phyloP scores from a whole-genome alignment of 73 alveolate species.

The Diophrys appendiculata region DNA sequence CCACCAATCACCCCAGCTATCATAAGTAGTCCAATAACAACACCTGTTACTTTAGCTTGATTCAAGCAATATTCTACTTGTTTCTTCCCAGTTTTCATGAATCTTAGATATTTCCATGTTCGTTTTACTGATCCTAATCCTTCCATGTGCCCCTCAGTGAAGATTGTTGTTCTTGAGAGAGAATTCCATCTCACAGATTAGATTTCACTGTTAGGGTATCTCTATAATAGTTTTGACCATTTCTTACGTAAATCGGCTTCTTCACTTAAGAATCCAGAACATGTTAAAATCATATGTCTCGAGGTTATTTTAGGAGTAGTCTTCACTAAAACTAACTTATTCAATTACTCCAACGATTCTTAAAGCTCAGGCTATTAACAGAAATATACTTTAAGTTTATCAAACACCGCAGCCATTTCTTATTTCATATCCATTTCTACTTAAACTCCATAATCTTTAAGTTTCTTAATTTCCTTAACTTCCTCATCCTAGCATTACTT shows the following conservation, averaged over 20 bases:
- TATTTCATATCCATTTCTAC: too few species aligned
- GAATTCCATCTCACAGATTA: slow-evolving; percentile 6
- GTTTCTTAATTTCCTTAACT: too few species aligned
- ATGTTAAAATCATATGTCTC: neutral
- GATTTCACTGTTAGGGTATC: neutral
- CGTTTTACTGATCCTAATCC: too few species aligned
- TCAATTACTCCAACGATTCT: too few species aligned
- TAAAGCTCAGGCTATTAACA: too few species aligned
- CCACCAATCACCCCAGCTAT: neutral
- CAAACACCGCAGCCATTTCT: too few species aligned
- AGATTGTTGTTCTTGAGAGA: neutral
- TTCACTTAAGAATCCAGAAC: slow-evolving; percentile 1
- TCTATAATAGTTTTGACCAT: neutral
- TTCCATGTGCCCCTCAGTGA: neutral
- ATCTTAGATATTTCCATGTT: neutral
- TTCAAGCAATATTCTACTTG: slow-evolving; percentile 7
- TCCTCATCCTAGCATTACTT: too few species aligned
- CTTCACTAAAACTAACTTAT: too few species aligned
- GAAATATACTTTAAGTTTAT: too few species aligned
- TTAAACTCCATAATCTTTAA: too few species aligned
- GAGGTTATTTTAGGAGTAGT: neutral
- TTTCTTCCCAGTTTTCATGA: neutral
- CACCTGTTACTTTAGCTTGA: neutral
- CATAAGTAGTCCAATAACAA: neutral
- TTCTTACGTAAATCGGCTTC: slow-evolving; percentile 5